A percentile compares a stretch with the other conserved stretches of the same genome.
Conservation (phyloP, 495 filamentous ascomycete genomes). For the Daldinia childiae region DNA sequence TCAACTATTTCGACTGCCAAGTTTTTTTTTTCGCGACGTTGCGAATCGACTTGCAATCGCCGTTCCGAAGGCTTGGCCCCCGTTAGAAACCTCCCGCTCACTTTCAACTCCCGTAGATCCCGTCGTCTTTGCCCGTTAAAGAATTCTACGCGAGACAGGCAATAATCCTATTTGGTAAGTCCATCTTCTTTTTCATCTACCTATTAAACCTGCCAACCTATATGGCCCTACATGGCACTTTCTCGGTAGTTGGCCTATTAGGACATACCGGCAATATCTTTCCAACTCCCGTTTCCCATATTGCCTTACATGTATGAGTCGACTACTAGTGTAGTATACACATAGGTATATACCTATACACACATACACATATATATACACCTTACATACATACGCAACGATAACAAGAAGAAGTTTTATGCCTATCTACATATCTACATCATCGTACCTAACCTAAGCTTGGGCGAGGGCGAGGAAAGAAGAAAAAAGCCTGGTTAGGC, state of each 20-base stretch:
- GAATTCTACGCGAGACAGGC: constrained; percentile 38
- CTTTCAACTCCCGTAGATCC: constrained; percentile 21
- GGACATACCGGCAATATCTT: background rate
- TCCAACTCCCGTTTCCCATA: constrained; percentile 8
- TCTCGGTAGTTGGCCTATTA: constrained; percentile 1
- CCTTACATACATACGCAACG: too few species aligned
- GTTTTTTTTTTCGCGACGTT: constrained; percentile 4
- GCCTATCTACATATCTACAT: background rate
- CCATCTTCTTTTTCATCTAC: background rate
- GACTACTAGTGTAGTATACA: constrained; percentile 10
- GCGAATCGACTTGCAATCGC: constrained; percentile 3
- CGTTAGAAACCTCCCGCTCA: constrained; percentile 5
- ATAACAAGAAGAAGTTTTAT: background rate
- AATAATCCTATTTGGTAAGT: constrained; percentile 23
- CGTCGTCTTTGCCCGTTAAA: constrained; percentile 22
- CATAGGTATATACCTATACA: too few species aligned
- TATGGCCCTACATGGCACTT: background rate
- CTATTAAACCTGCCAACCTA: background rate
- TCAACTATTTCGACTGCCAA: background rate
- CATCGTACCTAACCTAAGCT: constrained; percentile 14
- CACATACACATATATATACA: too few species aligned
- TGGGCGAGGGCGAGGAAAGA: constrained; percentile 1
- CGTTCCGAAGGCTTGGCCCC: constrained; percentile 2
- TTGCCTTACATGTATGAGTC: background rate
- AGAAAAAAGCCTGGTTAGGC: constrained; percentile 9